A percentile compares a stretch with the other conserved stretches of the same genome.
These are phyloP conservation scores for Aspergillus tanneri DNA, from an alignment of 2,329 filamentous ascomycete species.

Conservation along the genomic window DNA sequence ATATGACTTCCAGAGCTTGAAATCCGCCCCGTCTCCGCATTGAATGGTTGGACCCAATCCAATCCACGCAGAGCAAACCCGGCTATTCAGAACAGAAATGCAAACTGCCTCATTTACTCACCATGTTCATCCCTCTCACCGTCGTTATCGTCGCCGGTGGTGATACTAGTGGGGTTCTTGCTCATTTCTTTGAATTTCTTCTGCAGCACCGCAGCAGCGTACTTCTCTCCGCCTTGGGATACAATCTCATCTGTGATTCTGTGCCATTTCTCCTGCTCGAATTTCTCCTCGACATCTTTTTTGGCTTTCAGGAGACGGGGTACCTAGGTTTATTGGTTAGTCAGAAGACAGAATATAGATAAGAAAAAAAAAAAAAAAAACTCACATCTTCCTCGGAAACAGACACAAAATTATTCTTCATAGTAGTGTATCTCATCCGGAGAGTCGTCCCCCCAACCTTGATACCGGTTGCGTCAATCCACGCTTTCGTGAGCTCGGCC, in stretches of 20 bases:
- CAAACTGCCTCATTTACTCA: too few species aligned
- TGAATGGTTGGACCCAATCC: too few species aligned
- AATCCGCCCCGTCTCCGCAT: too few species aligned
- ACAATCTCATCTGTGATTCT: slow-evolving; percentile 36
- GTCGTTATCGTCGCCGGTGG: too few species aligned
- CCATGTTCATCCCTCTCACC: too few species aligned
- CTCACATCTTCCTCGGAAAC: slow-evolving; percentile 39
- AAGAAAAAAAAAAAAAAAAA: slow-evolving; percentile 2
- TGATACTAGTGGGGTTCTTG: too few species aligned
- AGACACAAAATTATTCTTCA: slow-evolving; percentile 42
- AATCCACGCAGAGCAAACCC: too few species aligned
- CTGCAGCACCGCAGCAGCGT: slow-evolving; percentile 35
- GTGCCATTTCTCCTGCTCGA: slow-evolving; percentile 42
- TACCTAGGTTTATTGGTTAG: too few species aligned
- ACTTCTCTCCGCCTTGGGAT: slow-evolving; percentile 31
- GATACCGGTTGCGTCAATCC: slow-evolving; percentile 30
- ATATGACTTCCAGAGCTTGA: too few species aligned
- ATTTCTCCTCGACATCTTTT: slow-evolving; percentile 40
- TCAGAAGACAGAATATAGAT: not conserved
- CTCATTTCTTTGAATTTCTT: slow-evolving; percentile 44
- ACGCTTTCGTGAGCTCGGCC: slow-evolving; percentile 28
- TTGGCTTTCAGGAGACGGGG: slow-evolving; percentile 36
- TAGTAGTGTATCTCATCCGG: slow-evolving; percentile 38
- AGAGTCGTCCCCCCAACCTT: slow-evolving; percentile 36
- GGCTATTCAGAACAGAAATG: too few species aligned